A percentile compares a stretch with the other conserved stretches of the same genome.
Evolutionary conservation across 768 basidiomycete genomes (phyloP).

Genomic region (Paxillus rubicundulus): DNA sequence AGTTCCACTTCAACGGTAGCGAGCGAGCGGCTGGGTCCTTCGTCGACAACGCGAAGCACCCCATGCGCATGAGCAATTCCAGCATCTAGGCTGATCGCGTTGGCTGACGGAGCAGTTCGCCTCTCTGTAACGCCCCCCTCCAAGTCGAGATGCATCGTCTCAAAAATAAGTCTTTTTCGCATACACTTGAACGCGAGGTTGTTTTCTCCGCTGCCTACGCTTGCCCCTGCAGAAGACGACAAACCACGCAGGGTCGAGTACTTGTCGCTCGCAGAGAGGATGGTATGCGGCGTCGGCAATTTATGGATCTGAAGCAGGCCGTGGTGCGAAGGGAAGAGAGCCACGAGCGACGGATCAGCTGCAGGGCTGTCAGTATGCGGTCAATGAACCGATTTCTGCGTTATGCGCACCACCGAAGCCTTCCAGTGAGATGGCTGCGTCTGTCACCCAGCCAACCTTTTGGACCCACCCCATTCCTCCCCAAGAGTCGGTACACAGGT

Average conservation of each 20-base stretch:
- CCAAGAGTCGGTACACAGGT: slow-evolving; percentile 57
- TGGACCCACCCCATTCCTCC: slow-evolving; percentile 70
- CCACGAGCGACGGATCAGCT: slow-evolving; percentile 77
- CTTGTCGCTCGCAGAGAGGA: slow-evolving; percentile 77
- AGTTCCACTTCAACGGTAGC: slow-evolving; percentile 46
- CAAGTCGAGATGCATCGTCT: slow-evolving; percentile 85
- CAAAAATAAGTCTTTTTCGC: slow-evolving; percentile 81
- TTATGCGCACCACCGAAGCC: slow-evolving; percentile 72
- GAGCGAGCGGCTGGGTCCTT: slow-evolving; percentile 16
- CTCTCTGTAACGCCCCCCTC: slow-evolving; percentile 84
- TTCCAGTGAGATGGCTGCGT: slow-evolving; percentile 68
- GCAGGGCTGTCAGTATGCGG: slow-evolving; percentile 12
- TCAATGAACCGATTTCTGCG: neutral
- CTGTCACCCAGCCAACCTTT: slow-evolving; percentile 76
- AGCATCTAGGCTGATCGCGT: slow-evolving; percentile 18
- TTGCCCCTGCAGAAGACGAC: slow-evolving; percentile 47
- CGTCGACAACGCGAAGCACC: slow-evolving; percentile 6
- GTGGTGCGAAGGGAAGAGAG: slow-evolving; percentile 80
- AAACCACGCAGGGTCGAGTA: slow-evolving; percentile 84
- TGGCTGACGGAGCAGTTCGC: slow-evolving; percentile 53
- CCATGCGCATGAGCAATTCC: slow-evolving; percentile 17
- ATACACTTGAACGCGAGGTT: slow-evolving; percentile 94
- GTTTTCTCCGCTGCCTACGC: slow-evolving; percentile 83
- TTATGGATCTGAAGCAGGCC: slow-evolving; percentile 78
- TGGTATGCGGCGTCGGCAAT: slow-evolving; percentile 70